Evolutionary conservation across 768 basidiomycete species (phyloP), one percentile per base, ranked within the genome.

Genomic region (Termitomyces sp.): DNA sequence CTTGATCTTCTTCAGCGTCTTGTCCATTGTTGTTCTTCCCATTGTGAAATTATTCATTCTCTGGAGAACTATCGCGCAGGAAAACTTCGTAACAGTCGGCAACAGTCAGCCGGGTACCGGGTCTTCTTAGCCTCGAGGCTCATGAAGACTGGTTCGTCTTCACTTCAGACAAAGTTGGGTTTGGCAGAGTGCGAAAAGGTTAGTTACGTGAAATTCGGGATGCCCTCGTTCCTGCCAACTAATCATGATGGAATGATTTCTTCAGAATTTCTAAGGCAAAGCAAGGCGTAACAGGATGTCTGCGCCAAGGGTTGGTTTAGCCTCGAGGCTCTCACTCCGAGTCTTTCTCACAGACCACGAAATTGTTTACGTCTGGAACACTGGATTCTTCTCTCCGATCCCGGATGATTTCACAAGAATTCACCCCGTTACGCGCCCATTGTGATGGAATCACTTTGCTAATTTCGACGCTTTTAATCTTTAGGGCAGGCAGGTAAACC

Each of bases 181-280:
- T 30, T 46, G 45, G 27, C 16, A 45, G 16, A 45, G 13, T n/a
- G 44, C 44, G 4, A 46, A 46, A 46, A 4, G n/a, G 45, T 27
- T 7, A n/a, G 16, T 46, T 57, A 57, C 56, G 56, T 42, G 56
- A 57, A 57, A 51, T 57, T 57, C 56, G 56, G 56, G 34, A n/a
- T 12, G 13, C 22, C 34, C 49, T 37, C 24, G 49, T 50, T 36
- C 49, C 34, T 50, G 34, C 16, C 18, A 16, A n/a, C 32, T n/a
- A 9, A 48, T 33, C 20, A 48, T 37, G 48, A 34, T 33, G n/a
- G n/a, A 48, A 22, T 34, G 32, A 33, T 49, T 34, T 34, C 32
- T 16, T 49, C 27, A 4, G 26, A 20, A 5, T 5, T 43, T 43
- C 12, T 24, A 8, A n/a, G 2, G 30, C 7, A 30, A 37, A 16